These are phyloP conservation scores for Chloris gayana DNA, from an alignment of 176 grass and related monocot genomes.

Conservation along the genomic window DNA sequence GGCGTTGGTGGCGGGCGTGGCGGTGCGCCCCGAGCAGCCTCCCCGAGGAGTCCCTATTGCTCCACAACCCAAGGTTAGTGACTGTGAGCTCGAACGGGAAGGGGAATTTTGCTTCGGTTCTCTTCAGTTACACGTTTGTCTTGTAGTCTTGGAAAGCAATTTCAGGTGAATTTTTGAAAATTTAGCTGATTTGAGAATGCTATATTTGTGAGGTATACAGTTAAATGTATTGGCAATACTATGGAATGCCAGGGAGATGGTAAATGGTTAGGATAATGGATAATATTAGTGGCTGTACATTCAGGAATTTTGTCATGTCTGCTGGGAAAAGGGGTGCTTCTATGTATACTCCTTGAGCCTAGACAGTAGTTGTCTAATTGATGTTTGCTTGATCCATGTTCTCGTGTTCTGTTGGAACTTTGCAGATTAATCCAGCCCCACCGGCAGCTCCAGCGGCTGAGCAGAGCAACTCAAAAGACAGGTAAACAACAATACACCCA, in stretches of 20 bases:
- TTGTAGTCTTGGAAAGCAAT: not conserved
- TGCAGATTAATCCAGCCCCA: constrained; percentile 40
- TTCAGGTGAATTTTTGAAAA: not conserved
- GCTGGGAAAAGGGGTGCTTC: not conserved
- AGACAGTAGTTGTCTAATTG: not conserved
- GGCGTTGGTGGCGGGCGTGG: constrained; percentile 29
- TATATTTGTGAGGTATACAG: constrained; percentile 4
- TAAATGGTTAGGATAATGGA: not conserved
- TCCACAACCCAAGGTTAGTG: constrained; percentile 54
- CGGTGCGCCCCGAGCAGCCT: constrained; percentile 31
- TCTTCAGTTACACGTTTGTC: not conserved
- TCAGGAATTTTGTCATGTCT: not conserved
- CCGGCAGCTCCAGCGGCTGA: constrained; percentile 32
- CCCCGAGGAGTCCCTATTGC: constrained; percentile 44
- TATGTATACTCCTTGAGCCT: not conserved
- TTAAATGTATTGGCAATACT: constrained; percentile 7
- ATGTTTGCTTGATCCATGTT: constrained; percentile 2
- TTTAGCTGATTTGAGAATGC: not conserved
- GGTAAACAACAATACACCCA: constrained; percentile 38
- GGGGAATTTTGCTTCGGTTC: not conserved
- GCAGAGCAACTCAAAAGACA: constrained; percentile 54
- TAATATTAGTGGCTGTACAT: not conserved
- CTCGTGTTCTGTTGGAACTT: not conserved
- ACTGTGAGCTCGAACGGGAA: not conserved
- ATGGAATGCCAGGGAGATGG: not conserved